Evolutionary conservation across 495 filamentous ascomycete species (phyloP).

Genomic region (Evernia prunastri): DNA sequence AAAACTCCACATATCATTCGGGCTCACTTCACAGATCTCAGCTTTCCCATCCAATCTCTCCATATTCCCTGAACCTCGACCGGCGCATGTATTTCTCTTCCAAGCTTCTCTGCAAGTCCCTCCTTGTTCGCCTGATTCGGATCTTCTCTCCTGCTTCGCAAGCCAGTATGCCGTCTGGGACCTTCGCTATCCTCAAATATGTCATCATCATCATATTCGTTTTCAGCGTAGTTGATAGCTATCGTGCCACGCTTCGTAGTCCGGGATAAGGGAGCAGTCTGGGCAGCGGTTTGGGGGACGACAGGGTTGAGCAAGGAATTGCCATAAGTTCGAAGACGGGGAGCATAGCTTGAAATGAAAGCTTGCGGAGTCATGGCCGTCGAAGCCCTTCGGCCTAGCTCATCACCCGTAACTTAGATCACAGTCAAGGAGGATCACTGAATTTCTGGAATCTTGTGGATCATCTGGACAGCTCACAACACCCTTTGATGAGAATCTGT

Average conservation of each 20-base stretch:
- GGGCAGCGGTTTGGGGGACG: conserved; percentile 55
- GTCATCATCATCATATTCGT: conserved; percentile 89
- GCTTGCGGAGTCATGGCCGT: conserved; percentile 60
- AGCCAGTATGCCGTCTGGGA: conserved; percentile 71
- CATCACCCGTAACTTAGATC: conserved; percentile 10
- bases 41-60: conserved; percentile 89
- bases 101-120: conserved; percentile 64
- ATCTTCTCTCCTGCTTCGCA: conserved; percentile 78
- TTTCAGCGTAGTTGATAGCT: conserved; percentile 95
- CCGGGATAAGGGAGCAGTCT: conserved; percentile 62
- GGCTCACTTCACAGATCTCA: conserved; percentile 46
- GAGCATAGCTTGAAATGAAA: conserved; percentile 85
- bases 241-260: conserved; percentile 96
- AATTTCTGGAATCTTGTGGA: neutral
- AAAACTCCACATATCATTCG: neutral
- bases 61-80: conserved; percentile 85
- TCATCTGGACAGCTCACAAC: conserved; percentile 7
- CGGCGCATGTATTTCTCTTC: conserved; percentile 73
- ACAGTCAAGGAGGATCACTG: conserved; percentile 12
- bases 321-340: conserved; percentile 81
- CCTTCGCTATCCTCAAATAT: conserved; percentile 76
- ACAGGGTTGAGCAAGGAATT: conserved; percentile 90
- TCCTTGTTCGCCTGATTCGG: conserved; percentile 50
- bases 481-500: neutral
- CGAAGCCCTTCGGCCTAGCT: conserved; percentile 10